Conservation (phyloP, 1,139 yeast genomes). For the Candida freyschussii region DNA sequence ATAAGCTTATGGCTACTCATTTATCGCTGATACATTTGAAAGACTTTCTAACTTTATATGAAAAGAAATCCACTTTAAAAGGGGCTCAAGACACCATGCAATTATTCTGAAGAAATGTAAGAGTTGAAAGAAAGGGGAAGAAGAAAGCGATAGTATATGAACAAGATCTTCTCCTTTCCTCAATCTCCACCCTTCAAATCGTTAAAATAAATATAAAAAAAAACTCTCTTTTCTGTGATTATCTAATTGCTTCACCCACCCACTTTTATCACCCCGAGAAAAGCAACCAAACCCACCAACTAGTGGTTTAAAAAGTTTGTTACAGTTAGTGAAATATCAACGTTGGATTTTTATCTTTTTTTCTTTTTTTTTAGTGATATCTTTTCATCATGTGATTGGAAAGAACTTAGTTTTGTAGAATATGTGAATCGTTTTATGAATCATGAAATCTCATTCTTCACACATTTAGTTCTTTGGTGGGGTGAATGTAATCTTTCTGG, state of each 20-base stretch:
- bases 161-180: conserved; percentile 9
- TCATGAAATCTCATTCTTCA: background rate
- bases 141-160: conserved; percentile 6
- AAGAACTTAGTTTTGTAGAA: too few relatives aligned
- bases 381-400: background rate
- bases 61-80: too few relatives aligned
- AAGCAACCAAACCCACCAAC: conserved; percentile 1
- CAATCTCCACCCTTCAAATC: conserved; percentile 4
- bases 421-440: background rate
- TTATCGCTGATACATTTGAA: background rate
- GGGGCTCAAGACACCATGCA: conserved; percentile 7
- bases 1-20: conserved; percentile 1
- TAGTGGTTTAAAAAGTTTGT: too few relatives aligned
- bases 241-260: conserved; percentile 1
- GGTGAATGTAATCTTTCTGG: conserved; percentile 89
- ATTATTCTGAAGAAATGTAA: conserved; percentile 6
- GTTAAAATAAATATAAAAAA: conserved; percentile 9
- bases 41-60: conserved; percentile 1
- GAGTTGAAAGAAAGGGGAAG: background rate
- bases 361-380: background rate
- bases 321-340: background rate
- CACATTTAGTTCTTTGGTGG: conserved; percentile 67
- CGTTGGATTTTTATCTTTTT: conserved; percentile 3
- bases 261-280: conserved; percentile 1
- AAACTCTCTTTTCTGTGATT: background rate